Conservation (phyloP, 305 asterid genomes). For the Ajuga reptans region DNA sequence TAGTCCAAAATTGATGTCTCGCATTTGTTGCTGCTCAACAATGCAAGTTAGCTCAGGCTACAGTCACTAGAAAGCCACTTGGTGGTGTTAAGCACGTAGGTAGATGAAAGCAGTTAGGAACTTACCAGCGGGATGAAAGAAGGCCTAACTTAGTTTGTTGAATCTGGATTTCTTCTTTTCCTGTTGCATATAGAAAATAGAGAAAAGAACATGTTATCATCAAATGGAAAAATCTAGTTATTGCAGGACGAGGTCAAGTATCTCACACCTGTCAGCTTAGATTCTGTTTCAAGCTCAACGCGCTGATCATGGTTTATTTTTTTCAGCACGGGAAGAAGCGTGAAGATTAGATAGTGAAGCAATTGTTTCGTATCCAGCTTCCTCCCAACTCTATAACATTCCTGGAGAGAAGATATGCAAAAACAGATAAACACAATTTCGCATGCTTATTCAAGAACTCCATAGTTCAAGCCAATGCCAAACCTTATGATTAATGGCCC, state of each 20-base stretch:
- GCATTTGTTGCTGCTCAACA: conserved; percentile 65
- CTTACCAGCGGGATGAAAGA: conserved; percentile 58
- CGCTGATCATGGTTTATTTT: conserved; percentile 55
- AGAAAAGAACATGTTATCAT: conserved; percentile 14
- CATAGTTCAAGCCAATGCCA: conserved; percentile 22
- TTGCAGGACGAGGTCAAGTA: conserved; percentile 13
- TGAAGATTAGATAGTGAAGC: conserved; percentile 59
- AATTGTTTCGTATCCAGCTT: conserved; percentile 47
- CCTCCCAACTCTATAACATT: conserved; percentile 40
- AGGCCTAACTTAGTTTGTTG: conserved; percentile 38
- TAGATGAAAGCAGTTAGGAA: conserved; percentile 15
- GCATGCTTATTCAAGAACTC: conserved; percentile 8
- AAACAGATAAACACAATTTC: conserved; percentile 23
- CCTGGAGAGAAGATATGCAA: conserved; percentile 41
- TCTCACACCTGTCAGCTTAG: conserved; percentile 52
- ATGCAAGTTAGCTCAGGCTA: conserved; percentile 26
- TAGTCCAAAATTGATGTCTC: conserved; percentile 65
- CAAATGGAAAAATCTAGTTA: conserved; percentile 11
- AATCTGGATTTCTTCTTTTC: conserved; percentile 47
- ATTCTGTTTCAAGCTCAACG: conserved; percentile 64
- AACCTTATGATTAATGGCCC: conserved; percentile 51
- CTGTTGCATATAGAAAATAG: conserved; percentile 33
- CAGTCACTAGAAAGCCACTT: conserved; percentile 20
- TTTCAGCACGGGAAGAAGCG: conserved; percentile 77
- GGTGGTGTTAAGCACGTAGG: conserved; percentile 12